Evolutionary conservation across 2,329 filamentous ascomycete genomes (phyloP).

Genomic region (Fusarium illudens): DNA sequence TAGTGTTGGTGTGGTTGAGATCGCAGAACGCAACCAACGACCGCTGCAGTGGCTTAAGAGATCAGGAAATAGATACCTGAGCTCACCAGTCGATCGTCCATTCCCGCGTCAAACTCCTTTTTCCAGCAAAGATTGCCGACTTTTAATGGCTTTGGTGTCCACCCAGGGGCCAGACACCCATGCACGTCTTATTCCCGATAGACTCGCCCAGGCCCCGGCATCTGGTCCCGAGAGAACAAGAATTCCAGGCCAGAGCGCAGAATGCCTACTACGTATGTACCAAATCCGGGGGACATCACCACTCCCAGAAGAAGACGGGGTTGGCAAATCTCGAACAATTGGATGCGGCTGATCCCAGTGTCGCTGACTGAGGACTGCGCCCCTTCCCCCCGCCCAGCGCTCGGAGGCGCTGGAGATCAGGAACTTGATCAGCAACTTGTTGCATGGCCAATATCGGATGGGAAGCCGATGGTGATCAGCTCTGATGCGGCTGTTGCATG

Average conservation of each 20-base stretch:
- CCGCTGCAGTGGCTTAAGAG: background rate
- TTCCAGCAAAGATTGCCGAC: background rate
- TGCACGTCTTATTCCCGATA: conserved; percentile 34
- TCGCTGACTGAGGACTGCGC: background rate
- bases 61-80: background rate
- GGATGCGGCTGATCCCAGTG: background rate
- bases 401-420: conserved; percentile 23
- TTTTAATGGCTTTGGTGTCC: conserved; percentile 11
- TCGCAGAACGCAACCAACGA: background rate
- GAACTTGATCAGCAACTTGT: conserved; percentile 36
- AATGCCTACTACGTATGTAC: too few species aligned
- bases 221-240: background rate
- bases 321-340: background rate
- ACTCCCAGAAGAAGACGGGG: background rate
- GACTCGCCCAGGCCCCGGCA: background rate
- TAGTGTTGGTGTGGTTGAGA: background rate
- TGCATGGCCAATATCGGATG: conserved; percentile 22
- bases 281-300: background rate
- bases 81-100: background rate
- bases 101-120: background rate
- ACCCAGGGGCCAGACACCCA: conserved; percentile 16
- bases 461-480: conserved; percentile 11
- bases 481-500: background rate
- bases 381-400: conserved; percentile 15
- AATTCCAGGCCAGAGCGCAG: background rate